These are phyloP conservation scores for Leishmania amazonensis DNA, from an alignment of 208 protist genomes.

Conservation along the genomic window DNA sequence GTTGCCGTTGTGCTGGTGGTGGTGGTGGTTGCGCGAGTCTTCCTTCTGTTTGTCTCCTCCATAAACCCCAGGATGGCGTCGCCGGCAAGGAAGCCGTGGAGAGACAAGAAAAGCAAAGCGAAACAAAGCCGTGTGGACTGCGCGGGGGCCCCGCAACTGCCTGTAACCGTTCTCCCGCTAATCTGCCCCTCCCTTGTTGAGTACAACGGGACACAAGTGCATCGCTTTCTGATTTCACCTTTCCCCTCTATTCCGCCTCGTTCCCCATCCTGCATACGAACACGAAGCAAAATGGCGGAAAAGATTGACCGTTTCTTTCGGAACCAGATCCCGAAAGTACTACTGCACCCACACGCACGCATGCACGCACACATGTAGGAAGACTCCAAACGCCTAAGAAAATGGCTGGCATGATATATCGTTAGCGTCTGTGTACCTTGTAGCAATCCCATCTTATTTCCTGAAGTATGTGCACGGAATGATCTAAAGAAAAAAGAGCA, in stretches of 20 bases:
- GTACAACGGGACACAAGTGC: not conserved
- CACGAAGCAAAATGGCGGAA: not conserved
- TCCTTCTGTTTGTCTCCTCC: not conserved
- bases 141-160: not conserved
- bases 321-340: not conserved
- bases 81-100: not conserved
- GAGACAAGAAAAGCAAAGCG: not conserved
- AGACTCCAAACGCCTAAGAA: conserved; percentile 6
- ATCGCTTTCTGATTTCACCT: not conserved
- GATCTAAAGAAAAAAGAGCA: not conserved
- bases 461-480: not conserved
- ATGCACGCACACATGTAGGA: conserved; percentile 7
- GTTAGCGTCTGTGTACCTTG: not conserved
- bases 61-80: not conserved
- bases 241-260: not conserved
- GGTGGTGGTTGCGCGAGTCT: not conserved
- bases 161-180: no score
- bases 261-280: not conserved
- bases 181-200: not conserved
- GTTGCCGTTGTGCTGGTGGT: not conserved
- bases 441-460: not conserved
- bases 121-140: not conserved
- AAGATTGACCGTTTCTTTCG: not conserved
- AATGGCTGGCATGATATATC: not conserved
- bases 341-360: not conserved